Percentiles rank a stretch among this genome's conserved stretches.
Evolutionary conservation across 2,329 filamentous ascomycete genomes (phyloP).

Genomic region (Claviceps arundinis): DNA sequence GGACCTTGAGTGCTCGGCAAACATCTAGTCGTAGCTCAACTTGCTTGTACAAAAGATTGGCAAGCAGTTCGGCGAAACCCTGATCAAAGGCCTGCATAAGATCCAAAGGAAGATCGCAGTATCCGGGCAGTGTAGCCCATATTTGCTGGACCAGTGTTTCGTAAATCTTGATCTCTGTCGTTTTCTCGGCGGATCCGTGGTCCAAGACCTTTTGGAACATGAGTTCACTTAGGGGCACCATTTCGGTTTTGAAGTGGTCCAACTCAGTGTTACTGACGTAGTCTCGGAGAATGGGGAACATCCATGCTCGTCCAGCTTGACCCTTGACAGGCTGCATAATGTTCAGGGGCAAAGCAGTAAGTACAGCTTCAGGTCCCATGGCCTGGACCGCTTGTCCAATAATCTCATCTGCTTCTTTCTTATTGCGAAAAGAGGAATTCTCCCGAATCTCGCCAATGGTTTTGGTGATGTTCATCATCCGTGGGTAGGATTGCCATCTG

Average conservation of each 20-base stretch:
- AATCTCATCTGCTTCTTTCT: conserved; percentile 88
- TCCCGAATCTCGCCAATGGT: conserved; percentile 76
- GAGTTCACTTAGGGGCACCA: conserved; percentile 77
- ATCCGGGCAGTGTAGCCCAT: conserved; percentile 87
- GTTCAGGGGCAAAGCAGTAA: conserved; percentile 76
- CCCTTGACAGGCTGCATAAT: conserved; percentile 63
- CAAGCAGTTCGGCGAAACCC: conserved; percentile 74
- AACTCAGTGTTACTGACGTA: conserved; percentile 81
- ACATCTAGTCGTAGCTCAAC: conserved; percentile 76
- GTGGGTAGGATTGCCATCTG: conserved; percentile 71
- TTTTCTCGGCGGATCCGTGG: conserved; percentile 71
- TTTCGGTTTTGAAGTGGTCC: conserved; percentile 69
- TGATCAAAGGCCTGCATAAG: conserved; percentile 68
- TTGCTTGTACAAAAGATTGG: conserved; percentile 87
- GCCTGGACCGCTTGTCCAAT: conserved; percentile 77
- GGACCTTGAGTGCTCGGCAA: conserved; percentile 70
- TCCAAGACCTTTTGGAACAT: conserved; percentile 85
- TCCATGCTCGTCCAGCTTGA: conserved; percentile 80
- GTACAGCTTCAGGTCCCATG: conserved; percentile 77
- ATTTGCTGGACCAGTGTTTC: conserved; percentile 93
- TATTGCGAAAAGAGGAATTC: conserved; percentile 79
- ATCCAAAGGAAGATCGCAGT: conserved; percentile 85
- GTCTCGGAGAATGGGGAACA: conserved; percentile 82
- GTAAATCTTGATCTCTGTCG: conserved; percentile 94
- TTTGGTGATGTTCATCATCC: conserved; percentile 61